Conservation (phyloP, 371 early-diverging fungal genomes). For the Batkoa obscura region DNA sequence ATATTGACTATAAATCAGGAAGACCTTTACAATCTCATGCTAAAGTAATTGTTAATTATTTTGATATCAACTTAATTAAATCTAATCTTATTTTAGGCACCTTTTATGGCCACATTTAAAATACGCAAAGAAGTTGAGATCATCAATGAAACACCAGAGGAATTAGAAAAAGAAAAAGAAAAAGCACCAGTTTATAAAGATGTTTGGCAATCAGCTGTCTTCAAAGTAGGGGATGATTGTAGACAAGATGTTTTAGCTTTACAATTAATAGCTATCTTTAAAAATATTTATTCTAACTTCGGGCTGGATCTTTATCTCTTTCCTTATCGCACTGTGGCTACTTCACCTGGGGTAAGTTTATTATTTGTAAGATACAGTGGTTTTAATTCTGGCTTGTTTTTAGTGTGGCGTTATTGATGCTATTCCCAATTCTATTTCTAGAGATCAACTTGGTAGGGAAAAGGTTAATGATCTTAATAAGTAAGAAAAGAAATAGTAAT, state of each 20-base stretch:
- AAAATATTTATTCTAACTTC: conserved; percentile 79
- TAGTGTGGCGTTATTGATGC: conserved; percentile 99
- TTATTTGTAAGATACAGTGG: no score
- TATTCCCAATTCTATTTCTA: conserved; percentile 93
- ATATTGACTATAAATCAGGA: conserved; percentile 89
- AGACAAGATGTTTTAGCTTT: conserved; percentile 97
- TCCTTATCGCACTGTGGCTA: conserved; percentile 97
- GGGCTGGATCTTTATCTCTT: conserved; percentile 91
- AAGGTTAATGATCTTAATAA: conserved; percentile 93
- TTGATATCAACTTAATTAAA: no score
- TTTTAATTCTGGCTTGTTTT: no score
- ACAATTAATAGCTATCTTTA: conserved; percentile 94
- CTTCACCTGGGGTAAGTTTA: conserved; percentile 90
- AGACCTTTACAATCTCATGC: conserved; percentile 95
- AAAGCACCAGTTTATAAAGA: conserved; percentile 16
- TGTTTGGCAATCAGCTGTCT: conserved; percentile 77
- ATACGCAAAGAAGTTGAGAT: conserved; percentile 40
- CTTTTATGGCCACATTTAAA: conserved; percentile 98
- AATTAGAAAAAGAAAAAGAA: conserved; percentile 11
- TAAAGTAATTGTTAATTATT: conserved; percentile 31
- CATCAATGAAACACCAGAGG: conserved; percentile 27
- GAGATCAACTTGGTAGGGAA: conserved; percentile 97
- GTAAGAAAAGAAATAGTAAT: no score
- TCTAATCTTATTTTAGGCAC: conserved; percentile 40
- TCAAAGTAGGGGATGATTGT: conserved; percentile 99